These are phyloP conservation scores for Geosmithia flava DNA, from an alignment of 2,329 filamentous ascomycete genomes.

Conservation along the genomic window DNA sequence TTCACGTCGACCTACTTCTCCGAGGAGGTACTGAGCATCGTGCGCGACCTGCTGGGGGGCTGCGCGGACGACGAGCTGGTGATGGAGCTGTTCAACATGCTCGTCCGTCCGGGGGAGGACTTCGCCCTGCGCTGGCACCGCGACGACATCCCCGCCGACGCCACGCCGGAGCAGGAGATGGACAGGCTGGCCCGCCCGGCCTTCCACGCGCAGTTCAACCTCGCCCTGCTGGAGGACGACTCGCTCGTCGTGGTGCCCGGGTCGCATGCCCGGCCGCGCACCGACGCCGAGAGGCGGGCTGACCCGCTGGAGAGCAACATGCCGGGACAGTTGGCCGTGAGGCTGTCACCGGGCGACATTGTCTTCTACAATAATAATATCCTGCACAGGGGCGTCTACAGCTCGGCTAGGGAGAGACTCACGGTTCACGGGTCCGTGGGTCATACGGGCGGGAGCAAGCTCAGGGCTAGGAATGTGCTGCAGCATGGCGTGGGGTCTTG, in stretches of 20 bases:
- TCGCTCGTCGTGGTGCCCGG: slow-evolving; percentile 68
- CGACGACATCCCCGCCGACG: slow-evolving; percentile 64
- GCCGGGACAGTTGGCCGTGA: slow-evolving; percentile 52
- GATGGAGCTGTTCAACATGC: slow-evolving; percentile 81
- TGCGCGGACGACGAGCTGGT: slow-evolving; percentile 51
- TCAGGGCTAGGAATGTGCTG: slow-evolving; percentile 58
- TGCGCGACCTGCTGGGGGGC: slow-evolving; percentile 48
- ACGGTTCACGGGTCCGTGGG: slow-evolving; percentile 65
- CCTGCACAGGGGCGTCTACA: slow-evolving; percentile 59
- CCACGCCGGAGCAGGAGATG: slow-evolving; percentile 54
- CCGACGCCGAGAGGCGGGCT: slow-evolving; percentile 54
- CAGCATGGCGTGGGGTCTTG: slow-evolving; percentile 62
- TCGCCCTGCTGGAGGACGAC: slow-evolving; percentile 65
- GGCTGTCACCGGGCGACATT: slow-evolving; percentile 60
- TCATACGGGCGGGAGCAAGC: slow-evolving; percentile 36
- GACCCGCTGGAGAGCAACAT: slow-evolving; percentile 50
- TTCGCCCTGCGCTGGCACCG: slow-evolving; percentile 78
- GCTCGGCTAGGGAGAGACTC: slow-evolving; percentile 44
- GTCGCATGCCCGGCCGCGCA: slow-evolving; percentile 60
- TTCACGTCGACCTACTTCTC: slow-evolving; percentile 67
- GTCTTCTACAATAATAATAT: slow-evolving; percentile 92
- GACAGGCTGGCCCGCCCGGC: slow-evolving; percentile 45
- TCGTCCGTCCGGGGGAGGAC: slow-evolving; percentile 57
- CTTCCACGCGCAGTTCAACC: slow-evolving; percentile 77
- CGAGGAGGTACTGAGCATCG: slow-evolving; percentile 46